A percentile compares a stretch with the other conserved stretches of the same genome.
Conservation (phyloP, 83 land plant genomes). For the Picea abies region DNA sequence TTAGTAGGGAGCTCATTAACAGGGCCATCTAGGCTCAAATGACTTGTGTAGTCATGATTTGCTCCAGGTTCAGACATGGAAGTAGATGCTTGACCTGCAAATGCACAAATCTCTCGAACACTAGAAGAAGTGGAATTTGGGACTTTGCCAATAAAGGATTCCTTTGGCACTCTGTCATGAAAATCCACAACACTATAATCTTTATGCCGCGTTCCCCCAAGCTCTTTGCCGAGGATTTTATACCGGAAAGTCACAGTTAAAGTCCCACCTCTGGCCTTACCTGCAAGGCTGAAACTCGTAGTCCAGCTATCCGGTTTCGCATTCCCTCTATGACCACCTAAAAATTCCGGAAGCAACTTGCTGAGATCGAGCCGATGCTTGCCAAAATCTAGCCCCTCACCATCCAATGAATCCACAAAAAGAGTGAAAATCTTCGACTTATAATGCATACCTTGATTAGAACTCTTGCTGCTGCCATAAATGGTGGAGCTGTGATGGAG, state of each 20-base stretch:
- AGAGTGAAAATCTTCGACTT: constrained; percentile 54
- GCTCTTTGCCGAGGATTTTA: constrained; percentile 13
- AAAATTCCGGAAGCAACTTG: constrained; percentile 47
- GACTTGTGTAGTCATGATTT: background rate
- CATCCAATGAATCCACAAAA: constrained; percentile 32
- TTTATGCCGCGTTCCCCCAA: background rate
- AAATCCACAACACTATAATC: background rate
- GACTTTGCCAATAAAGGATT: background rate
- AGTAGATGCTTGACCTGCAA: background rate
- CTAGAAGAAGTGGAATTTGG: too few relatives aligned
- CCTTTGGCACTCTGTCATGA: background rate
- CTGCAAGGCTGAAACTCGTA: constrained; percentile 64
- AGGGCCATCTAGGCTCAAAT: background rate
- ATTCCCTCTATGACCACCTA: constrained; percentile 34
- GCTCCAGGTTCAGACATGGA: background rate
- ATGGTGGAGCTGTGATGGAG: constrained; percentile 47
- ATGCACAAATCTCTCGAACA: too few relatives aligned
- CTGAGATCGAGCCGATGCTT: constrained; percentile 69
- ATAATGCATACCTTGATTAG: constrained; percentile 36
- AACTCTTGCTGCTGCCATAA: constrained; percentile 30
- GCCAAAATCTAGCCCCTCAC: constrained; percentile 52
- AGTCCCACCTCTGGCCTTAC: constrained; percentile 61
- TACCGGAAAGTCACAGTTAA: constrained; percentile 68
- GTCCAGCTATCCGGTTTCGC: constrained; percentile 42
- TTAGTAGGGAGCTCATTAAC: background rate